Percentiles rank a stretch among this genome's conserved stretches.
phyloP scores from a whole-genome alignment of 2,329 filamentous ascomycete genomes.

The Hymenoscyphus albidus region DNA sequence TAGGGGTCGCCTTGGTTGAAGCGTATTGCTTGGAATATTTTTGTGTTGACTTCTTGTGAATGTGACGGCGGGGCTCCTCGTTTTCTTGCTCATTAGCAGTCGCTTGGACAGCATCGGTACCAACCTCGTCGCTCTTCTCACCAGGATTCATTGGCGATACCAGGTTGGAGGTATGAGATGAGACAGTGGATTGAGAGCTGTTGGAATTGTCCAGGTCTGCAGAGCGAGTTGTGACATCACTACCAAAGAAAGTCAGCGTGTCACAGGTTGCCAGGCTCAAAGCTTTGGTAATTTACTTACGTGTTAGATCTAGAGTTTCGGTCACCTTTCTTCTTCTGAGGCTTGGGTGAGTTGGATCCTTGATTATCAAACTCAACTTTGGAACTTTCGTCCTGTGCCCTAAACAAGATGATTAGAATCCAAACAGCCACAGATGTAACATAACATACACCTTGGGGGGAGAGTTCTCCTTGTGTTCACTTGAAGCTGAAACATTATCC shows the following conservation, averaged over 20 bases:
- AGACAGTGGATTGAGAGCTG: background rate
- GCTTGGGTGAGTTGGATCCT: background rate
- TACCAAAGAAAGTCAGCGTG: background rate
- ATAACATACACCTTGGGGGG: conserved; percentile 4
- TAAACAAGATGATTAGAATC: background rate
- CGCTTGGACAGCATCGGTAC: background rate
- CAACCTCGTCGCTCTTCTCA: background rate
- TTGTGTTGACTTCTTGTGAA: background rate
- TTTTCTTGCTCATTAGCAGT: background rate
- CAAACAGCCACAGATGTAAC: background rate
- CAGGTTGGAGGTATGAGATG: background rate
- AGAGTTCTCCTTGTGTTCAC: conserved; percentile 9
- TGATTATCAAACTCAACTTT: background rate
- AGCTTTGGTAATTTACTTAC: background rate
- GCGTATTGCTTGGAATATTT: background rate
- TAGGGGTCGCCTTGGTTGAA: background rate
- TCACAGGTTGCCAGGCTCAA: background rate
- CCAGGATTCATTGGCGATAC: background rate
- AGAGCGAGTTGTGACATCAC: background rate
- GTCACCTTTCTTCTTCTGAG: background rate
- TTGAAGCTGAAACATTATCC: background rate
- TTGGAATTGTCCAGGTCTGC: background rate
- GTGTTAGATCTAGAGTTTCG: conserved; percentile 7
- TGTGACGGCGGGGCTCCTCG: background rate
- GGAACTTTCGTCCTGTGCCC: background rate